Percentiles rank a stretch among this genome's conserved stretches.
phyloP scores from a whole-genome alignment of 2,329 filamentous ascomycete species.

The Plenodomus tracheiphilus region DNA sequence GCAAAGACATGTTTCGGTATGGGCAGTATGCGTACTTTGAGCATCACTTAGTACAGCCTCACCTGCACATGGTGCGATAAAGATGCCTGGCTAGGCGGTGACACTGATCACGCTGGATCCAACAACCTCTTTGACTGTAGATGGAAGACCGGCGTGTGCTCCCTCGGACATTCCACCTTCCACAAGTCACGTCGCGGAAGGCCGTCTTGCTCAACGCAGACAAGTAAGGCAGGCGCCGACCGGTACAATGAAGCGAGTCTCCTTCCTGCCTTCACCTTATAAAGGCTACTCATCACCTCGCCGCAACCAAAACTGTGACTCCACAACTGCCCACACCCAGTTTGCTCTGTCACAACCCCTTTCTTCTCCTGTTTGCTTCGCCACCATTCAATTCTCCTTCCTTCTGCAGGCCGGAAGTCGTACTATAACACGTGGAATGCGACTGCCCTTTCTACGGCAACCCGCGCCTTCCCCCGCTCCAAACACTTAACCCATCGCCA shows the following conservation, averaged over 20 bases:
- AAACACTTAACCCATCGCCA: neutral
- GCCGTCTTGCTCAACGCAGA: neutral
- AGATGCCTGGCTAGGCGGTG: neutral
- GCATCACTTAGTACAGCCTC: neutral
- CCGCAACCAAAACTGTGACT: neutral
- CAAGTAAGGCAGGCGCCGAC: neutral
- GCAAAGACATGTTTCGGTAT: neutral
- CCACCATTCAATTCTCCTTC: neutral
- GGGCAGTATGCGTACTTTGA: neutral
- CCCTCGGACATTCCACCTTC: neutral
- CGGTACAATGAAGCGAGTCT: neutral
- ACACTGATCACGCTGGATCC: neutral
- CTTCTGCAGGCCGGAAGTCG: neutral
- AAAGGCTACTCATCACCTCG: neutral
- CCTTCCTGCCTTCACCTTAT: neutral
- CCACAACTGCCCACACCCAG: too few species aligned
- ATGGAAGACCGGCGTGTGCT: neutral
- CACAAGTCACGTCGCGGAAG: neutral
- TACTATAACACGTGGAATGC: conserved; percentile 5
- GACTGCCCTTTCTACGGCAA: conserved; percentile 5
- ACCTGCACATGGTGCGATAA: neutral
- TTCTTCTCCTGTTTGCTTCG: neutral
- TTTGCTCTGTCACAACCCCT: too few species aligned
- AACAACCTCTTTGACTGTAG: neutral
- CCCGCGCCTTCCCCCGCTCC: neutral